Percentiles rank a stretch among this genome's conserved stretches.
phyloP scores from a whole-genome alignment of 306 rosid genomes.

The Castanospermum australe region DNA sequence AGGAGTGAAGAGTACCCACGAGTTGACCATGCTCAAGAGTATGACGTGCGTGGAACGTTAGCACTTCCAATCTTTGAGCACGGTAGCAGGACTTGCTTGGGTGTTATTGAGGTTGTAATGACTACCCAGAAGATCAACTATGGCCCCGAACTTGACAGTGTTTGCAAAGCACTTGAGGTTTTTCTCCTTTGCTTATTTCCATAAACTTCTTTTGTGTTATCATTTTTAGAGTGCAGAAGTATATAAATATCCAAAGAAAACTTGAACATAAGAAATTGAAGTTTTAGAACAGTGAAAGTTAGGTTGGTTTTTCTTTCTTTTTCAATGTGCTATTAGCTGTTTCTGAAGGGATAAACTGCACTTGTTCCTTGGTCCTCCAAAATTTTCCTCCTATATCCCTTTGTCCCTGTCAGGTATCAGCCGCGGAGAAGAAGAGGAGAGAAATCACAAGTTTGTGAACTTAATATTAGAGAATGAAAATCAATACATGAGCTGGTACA shows the following conservation, averaged over 20 bases:
- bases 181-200: slow-evolving; percentile 26
- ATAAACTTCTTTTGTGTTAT: slow-evolving; percentile 6
- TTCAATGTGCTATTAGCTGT: slow-evolving; percentile 9
- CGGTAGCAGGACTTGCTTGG: slow-evolving; percentile 75
- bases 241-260: background rate
- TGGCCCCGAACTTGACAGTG: slow-evolving; percentile 65
- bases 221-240: background rate
- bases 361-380: background rate
- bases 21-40: slow-evolving; percentile 66
- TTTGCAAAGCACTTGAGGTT: slow-evolving; percentile 97
- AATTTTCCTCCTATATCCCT: background rate
- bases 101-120: slow-evolving; percentile 89
- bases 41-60: slow-evolving; percentile 75
- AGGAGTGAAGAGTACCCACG: slow-evolving; percentile 79
- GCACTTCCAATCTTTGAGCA: slow-evolving; percentile 89
- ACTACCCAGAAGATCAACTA: slow-evolving; percentile 67
- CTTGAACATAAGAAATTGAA: slow-evolving; percentile 14
- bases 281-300: slow-evolving; percentile 8
- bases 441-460: no score
- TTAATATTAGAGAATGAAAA: no score
- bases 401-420: no score
- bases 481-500: no score
- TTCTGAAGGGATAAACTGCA: slow-evolving; percentile 15
- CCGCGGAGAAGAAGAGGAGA: no score
- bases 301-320: background rate